A percentile compares a stretch with the other conserved stretches of the same genome.
These are phyloP conservation scores for Elsinoe batatas DNA, from an alignment of 2,329 filamentous ascomycete genomes.

Conservation along the genomic window DNA sequence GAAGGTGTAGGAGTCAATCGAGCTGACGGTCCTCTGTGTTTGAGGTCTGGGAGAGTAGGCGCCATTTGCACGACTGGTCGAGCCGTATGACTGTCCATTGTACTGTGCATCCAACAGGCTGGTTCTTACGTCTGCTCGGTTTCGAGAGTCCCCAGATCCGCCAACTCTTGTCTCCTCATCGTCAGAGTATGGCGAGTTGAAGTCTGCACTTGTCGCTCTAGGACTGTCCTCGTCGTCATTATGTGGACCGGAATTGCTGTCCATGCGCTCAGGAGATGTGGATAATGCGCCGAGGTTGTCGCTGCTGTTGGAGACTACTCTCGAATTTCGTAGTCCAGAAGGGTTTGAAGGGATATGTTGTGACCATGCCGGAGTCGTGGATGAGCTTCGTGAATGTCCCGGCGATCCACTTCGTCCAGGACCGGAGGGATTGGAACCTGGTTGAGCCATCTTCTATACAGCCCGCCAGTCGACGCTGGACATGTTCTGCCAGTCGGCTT, in stretches of 20 bases:
- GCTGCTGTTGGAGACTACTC: constrained; percentile 12
- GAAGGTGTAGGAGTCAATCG: constrained; percentile 27
- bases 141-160: constrained; percentile 19
- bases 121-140: constrained; percentile 30
- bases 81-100: constrained; percentile 27
- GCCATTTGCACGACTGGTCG: constrained; percentile 55
- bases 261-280: not conserved
- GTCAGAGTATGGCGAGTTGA: constrained; percentile 25
- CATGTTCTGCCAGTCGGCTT: not conserved
- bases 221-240: constrained; percentile 25
- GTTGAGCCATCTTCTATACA: constrained; percentile 12
- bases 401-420: constrained; percentile 1
- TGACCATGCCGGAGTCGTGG: constrained; percentile 10
- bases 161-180: constrained; percentile 19
- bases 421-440: not conserved
- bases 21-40: constrained; percentile 35
- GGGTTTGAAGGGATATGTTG: constrained; percentile 14
- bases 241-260: constrained; percentile 15
- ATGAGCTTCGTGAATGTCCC: constrained; percentile 8
- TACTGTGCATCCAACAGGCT: constrained; percentile 30
- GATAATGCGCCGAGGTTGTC: not conserved
- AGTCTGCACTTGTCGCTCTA: constrained; percentile 23
- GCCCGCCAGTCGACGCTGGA: constrained; percentile 5
- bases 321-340: constrained; percentile 14
- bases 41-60: constrained; percentile 62